Percentiles rank a stretch among this genome's conserved stretches.
phyloP scores from a whole-genome alignment of 2,329 filamentous ascomycete genomes.

The Fusarium coicis region DNA sequence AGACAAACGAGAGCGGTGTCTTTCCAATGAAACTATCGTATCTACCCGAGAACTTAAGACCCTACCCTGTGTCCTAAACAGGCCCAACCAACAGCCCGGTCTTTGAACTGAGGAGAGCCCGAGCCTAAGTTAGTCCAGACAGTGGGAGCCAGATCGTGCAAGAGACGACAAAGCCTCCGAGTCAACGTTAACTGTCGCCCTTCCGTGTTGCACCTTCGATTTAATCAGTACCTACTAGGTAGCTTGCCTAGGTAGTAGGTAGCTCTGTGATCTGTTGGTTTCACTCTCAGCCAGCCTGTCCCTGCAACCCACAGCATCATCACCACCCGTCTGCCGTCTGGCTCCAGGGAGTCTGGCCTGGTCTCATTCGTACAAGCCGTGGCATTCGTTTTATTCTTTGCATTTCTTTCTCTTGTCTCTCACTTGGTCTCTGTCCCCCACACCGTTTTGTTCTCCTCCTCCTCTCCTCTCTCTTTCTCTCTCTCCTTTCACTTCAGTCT shows the following conservation, averaged over 20 bases:
- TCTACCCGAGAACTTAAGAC: constrained; percentile 3
- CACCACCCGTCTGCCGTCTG: constrained; percentile 29
- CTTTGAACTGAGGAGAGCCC: constrained; percentile 9
- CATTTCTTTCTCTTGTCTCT: constrained; percentile 24
- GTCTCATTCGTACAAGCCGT: constrained; percentile 43
- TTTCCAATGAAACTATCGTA: not conserved
- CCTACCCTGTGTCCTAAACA: constrained; percentile 20
- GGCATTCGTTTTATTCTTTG: constrained; percentile 41
- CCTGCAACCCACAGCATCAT: constrained; percentile 44
- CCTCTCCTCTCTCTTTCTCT: not conserved
- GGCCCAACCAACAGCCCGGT: constrained; percentile 18
- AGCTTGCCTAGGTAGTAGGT: constrained; percentile 6
- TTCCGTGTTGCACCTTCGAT: constrained; percentile 15
- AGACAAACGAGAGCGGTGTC: not conserved
- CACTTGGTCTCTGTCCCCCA: constrained; percentile 29
- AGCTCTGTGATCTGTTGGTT: constrained; percentile 29
- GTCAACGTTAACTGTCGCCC: constrained; percentile 1
- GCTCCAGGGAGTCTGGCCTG: constrained; percentile 28
- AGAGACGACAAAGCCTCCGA: constrained; percentile 37
- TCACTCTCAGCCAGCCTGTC: constrained; percentile 40
- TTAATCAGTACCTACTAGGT: constrained; percentile 4
- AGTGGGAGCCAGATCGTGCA: constrained; percentile 15
- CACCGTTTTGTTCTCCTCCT: constrained; percentile 25
- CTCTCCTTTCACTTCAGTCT: not conserved
- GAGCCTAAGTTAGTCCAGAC: not conserved